Base-by-base conservation (phyloP, 2,329 filamentous ascomycete species). In the Fusarium torulosum region DNA sequence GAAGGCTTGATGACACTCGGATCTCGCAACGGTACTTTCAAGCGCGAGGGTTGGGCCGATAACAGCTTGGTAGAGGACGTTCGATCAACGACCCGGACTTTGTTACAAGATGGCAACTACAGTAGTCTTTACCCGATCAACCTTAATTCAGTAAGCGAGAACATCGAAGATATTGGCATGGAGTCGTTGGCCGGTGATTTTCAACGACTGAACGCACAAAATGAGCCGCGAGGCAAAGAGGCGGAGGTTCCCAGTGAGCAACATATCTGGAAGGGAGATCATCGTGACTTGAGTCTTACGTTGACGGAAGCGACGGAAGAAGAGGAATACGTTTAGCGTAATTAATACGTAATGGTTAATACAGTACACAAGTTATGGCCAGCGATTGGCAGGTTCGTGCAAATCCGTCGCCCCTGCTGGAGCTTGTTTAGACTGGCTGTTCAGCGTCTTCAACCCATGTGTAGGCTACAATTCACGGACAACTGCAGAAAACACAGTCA, bases 281-380 rank as follows among this genome's bases (percentile, higher is more conserved):
- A 19, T 0, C 43, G 61, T 15, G 61, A 64, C 6, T n/a, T 64
- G 17, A 44, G 7, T 8, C 35, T 64, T 33, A 64, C 61, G 1
- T 38, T 64, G 11, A 65, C 38, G n/a, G 60, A 64, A 14, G 61
- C 61, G 8, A 64, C 61, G 2, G 61, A 45, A n/a, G 37, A 53
- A n/a, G 53, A 59, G 41, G 11, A 44, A 20, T 59, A 65, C 19
- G 20, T 0, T 17, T 64, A 43, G 7, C 2, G n/a, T 15, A 7
- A 13, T 2, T n/a, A 29, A 8, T 59, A 3, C 3, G 15, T 15
- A 14, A 27, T 42, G 45, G 13, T 58, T 37, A 6, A 21, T 21
- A n/a, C 3, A 31, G 29, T 8, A 52, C 7, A 57, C 35, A 33
- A 50, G 19, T 31, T 15, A 63, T 57, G 21, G 14, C 15, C 25